phyloP scores from a whole-genome alignment of 371 early-diverging fungal species.

The Gilbertella persicaria region DNA sequence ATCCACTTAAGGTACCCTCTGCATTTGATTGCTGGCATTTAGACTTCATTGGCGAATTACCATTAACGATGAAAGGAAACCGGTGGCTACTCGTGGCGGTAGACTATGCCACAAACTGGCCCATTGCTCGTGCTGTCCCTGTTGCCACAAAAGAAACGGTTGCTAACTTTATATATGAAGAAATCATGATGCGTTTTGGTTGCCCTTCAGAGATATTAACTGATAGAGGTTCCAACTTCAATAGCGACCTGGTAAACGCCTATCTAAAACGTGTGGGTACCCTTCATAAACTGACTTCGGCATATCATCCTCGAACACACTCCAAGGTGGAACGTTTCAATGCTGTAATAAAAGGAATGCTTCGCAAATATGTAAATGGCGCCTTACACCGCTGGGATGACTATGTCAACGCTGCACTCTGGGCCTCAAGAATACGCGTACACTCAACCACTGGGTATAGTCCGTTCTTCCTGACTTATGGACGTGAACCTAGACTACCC shows the following conservation, averaged over 20 bases:
- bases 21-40: slow-evolving; percentile 28
- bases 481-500: slow-evolving; percentile 21
- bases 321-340: slow-evolving; percentile 24
- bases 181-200: slow-evolving; percentile 30
- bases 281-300: slow-evolving; percentile 17
- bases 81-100: slow-evolving; percentile 1
- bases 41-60: no score
- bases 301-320: slow-evolving; percentile 23
- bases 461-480: slow-evolving; percentile 22
- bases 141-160: no score
- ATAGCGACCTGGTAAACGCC: slow-evolving; percentile 6
- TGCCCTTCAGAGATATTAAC: slow-evolving; percentile 35
- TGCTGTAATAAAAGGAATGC: no score
- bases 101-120: slow-evolving; percentile 12
- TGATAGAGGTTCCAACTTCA: slow-evolving; percentile 39
- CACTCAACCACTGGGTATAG: slow-evolving; percentile 12
- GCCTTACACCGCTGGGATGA: no score
- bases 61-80: no score
- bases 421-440: no score
- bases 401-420: no score
- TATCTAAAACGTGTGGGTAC: slow-evolving; percentile 1
- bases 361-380: no score
- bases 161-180: no score
- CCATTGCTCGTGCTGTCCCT: no score
- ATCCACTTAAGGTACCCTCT: slow-evolving; percentile 12